Evolutionary conservation across 2,329 filamentous ascomycete species (phyloP), one percentile per base, ranked within the genome.

Genomic region (Hymenoscyphus linearis): DNA sequence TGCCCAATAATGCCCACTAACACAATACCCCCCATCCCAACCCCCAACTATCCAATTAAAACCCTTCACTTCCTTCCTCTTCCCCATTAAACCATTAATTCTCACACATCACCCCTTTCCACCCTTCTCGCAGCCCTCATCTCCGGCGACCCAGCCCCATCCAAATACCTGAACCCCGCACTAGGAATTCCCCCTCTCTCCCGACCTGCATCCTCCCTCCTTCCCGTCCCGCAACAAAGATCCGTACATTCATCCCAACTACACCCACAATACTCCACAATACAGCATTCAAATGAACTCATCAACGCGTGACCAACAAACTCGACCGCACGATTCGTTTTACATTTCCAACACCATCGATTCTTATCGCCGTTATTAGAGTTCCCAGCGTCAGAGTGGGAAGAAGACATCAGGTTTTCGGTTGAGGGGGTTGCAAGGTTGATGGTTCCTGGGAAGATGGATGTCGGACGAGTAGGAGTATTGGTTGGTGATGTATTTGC

Each of bases 281-380:
- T 70, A 3, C 68, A 2, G 54, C 65, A 65, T 18, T 68, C 57
- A 1, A 60, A 57, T 18, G 58, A 62, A 7, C 57, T 55, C 12
- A 61, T 40, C 60, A 66, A 68, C 62, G 63, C 68, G 47, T 62
- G 25, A 57, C 71, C 60, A 40, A 68, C 34, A 59, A 68, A 62
- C 50, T 67, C 57, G 52, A 65, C 26, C 22, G 64, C 59, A 31
- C 71, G 56, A 25, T 66, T 55, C 18, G 69, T 2, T 7, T 55
- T 62, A 36, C 70, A 71, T 60, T 66, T 70, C 69, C 70, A 72
- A 54, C 69, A 71, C 36, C 52, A 67, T 14, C 18, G 14, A n/a
- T 60, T 52, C 6, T 52, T 60, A 18, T 31, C n/a, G 9, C 60
- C 31, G 10, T 12, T 26, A 27, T 3, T 18, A 31, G 31, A 31